Base-by-base conservation (phyloP, 2,329 filamentous ascomycete genomes). In the Sarocladiaceae sp. region DNA sequence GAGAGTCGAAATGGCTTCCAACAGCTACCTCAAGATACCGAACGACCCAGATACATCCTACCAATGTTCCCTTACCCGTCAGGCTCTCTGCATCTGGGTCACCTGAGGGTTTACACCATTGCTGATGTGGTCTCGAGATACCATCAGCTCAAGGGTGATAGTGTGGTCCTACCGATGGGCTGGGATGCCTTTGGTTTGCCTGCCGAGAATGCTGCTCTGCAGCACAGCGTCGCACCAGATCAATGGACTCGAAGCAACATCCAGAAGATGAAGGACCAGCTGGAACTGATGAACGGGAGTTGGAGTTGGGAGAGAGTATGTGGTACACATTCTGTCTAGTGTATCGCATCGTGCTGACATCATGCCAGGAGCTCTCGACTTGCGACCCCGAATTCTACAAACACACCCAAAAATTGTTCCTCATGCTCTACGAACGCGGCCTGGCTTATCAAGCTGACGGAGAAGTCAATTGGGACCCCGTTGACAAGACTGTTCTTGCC, bases 1-100 rank as follows among this genome's bases (percentile, higher is more conserved):
- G 44, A 53, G 6, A 44, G 48, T 39, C 50, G 53, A 33, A 39
- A 46, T 44, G 34, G 46, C 33, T 21, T 4, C 13, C 33, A 48
- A 11, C 10, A 15, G n/a, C n/a, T 19, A 21, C 12, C 13, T 21
- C 13, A n/a, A n/a, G 50, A 19, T 33, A 48, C 20, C 11, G 50
- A 62, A 27, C 53, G 64, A 33, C 64, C 64, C 46, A 73, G 72
- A 62, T 95, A 91, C 60, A 79, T 95, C 49, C 71, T 95, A 44
- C 83, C 89, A 51, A 95, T 95, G 89, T 95, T 95, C 58, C 89
- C 89, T 0, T 95, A 95, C 60, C 89, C 89, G 1, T 95, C 89
- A 0, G 89, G 89, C 23, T 82, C 81, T 23, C 74, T 95, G 21
- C 89, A 95, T 61, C 80, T 95, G 48, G 89, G 89, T 12, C 89